Conservation (phyloP, 352 stramenopile species). For the Thraustochytrium sp. region DNA sequence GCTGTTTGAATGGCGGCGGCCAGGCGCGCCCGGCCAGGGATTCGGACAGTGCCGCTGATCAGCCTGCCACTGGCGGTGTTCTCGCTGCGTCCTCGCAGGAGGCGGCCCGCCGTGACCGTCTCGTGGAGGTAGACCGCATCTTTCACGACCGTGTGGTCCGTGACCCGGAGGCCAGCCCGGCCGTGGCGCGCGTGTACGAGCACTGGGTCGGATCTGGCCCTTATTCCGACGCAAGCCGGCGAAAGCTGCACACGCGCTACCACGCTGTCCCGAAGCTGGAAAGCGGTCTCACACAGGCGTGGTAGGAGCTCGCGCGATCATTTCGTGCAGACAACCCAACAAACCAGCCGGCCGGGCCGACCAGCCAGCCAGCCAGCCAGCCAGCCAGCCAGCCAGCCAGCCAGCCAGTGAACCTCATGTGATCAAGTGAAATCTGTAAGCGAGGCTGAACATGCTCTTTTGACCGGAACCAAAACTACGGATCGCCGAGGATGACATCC, state of each 20-base stretch:
- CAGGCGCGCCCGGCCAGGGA: slow-evolving; percentile 71
- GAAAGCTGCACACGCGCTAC: slow-evolving; percentile 47
- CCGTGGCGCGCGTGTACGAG: slow-evolving; percentile 25
- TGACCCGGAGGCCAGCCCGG: slow-evolving; percentile 13
- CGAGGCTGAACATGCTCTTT: no score
- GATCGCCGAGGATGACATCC: no score
- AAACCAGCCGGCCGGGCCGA: no score
- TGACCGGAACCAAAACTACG: no score
- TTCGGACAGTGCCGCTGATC: slow-evolving; percentile 36
- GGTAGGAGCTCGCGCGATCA: neutral
- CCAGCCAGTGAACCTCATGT: no score
- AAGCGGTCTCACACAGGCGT: slow-evolving; percentile 1
- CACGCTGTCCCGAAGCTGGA: slow-evolving; percentile 51
- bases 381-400: no score
- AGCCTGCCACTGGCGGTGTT: neutral
- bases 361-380: no score
- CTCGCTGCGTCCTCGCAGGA: neutral
- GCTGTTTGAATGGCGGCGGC: slow-evolving; percentile 92
- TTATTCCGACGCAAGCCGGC: neutral
- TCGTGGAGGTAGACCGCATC: neutral
- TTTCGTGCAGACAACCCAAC: no score
- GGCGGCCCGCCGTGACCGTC: neutral
- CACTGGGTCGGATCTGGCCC: neutral
- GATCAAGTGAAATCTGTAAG: no score
- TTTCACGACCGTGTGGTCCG: slow-evolving; percentile 11